Evolutionary conservation across 1,284 basidiomycete genomes (phyloP).

Genomic region (Puccinia hordei): DNA sequence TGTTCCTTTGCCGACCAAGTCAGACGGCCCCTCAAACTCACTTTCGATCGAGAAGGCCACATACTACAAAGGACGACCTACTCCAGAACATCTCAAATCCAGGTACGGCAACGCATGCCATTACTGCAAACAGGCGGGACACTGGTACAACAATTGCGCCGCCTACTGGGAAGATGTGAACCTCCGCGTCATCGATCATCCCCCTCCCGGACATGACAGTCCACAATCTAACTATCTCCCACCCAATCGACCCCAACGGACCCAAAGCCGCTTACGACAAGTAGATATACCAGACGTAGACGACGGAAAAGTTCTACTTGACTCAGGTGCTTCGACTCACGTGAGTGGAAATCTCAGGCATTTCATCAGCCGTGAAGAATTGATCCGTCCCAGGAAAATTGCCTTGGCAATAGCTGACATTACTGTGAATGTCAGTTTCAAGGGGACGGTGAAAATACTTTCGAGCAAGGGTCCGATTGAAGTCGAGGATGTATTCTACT

Average conservation of each 20-base stretch:
- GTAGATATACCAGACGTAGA: background rate
- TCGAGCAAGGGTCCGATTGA: background rate
- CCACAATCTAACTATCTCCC: background rate
- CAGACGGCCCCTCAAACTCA: background rate
- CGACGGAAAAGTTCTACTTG: background rate
- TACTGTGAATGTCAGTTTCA: background rate
- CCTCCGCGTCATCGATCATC: background rate
- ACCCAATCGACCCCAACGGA: background rate
- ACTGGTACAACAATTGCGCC: conserved; percentile 12
- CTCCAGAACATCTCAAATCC: too few relatives aligned
- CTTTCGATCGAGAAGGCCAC: background rate
- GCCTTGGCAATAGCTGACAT: background rate
- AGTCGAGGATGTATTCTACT: conserved; percentile 6
- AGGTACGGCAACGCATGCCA: background rate
- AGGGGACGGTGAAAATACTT: background rate
- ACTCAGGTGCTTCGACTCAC: conserved; percentile 5
- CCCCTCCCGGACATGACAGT: background rate
- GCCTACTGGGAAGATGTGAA: background rate
- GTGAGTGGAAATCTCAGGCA: background rate
- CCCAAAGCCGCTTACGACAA: background rate
- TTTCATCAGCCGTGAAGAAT: background rate
- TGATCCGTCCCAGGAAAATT: background rate
- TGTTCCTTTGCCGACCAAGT: too few relatives aligned
- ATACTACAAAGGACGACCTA: background rate
- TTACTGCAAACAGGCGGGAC: background rate